Conservation (phyloP, 139 green algal genomes). For the Chlamydomonas incerta region DNA sequence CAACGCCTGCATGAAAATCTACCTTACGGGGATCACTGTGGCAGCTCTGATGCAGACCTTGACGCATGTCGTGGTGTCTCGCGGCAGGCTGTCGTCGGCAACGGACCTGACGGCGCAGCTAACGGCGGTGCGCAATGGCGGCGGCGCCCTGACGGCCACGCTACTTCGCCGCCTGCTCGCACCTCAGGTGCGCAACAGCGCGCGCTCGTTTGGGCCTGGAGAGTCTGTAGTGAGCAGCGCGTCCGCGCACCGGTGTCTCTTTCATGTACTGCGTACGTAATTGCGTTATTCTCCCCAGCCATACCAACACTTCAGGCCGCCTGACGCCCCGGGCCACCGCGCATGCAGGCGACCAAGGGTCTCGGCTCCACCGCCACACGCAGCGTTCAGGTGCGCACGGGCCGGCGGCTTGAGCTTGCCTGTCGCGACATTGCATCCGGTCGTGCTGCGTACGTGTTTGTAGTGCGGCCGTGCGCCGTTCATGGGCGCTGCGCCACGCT, state of each 20-base stretch:
- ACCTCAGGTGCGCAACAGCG: slow-evolving; percentile 23
- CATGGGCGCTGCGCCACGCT: not conserved
- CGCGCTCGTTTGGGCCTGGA: no score
- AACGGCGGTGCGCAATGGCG: not conserved
- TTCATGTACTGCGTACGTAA: no score
- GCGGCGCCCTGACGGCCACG: slow-evolving; percentile 10
- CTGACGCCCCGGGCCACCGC: no score
- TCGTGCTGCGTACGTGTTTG: not conserved
- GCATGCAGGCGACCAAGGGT: not conserved
- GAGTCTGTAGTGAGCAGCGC: no score
- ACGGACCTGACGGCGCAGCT: not conserved
- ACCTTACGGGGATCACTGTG: not conserved
- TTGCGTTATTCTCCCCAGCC: no score
- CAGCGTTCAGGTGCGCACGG: slow-evolving; percentile 8
- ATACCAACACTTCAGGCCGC: no score
- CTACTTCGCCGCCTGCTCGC: slow-evolving; percentile 32
- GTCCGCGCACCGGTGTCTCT: no score
- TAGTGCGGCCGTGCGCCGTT: not conserved
- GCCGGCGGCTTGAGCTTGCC: not conserved
- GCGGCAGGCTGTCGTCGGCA: slow-evolving; percentile 15
- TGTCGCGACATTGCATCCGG: not conserved
- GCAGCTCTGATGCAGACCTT: no score
- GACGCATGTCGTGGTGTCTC: not conserved
- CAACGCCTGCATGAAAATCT: no score
- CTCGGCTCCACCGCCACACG: slow-evolving; percentile 12